Evolutionary conservation across 2,329 filamentous ascomycete species (phyloP), one percentile per base, ranked within the genome.

Genomic region (Stenocarpella maydis): DNA sequence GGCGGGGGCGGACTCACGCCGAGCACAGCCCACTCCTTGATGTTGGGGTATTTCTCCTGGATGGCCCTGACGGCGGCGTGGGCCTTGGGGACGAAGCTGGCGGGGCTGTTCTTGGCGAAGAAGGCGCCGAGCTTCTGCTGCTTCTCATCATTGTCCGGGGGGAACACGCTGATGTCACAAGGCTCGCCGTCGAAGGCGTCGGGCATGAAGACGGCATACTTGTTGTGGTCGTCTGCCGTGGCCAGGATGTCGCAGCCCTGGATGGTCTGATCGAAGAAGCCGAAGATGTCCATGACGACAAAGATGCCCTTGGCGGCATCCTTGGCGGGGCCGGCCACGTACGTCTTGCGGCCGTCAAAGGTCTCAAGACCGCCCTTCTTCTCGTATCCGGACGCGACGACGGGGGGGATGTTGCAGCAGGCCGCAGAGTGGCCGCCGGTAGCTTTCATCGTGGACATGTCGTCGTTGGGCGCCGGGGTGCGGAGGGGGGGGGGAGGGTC

Each of bases 181-280:
- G 93, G 91, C 73, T 88, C 85, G 78, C 93, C 94, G 71, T 92
- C 87, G 83, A 97, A 97, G 86, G 93, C 95, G 82, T 98, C 95
- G 34, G 95, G 95, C 72, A 98, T 95, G 81, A 95, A 94, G 74
- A 97, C 92, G 74, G 90, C 90, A 84, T 97, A 96, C 76, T 92
- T 88, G 78, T 83, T 87, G 80, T 82, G 86, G 79, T 82, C 77
- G 75, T 87, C 84, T 71, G 84, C 82, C 54, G 81, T 82, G 53
- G 88, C 84, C 28, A 91, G 82, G 74, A 88, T 92, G 75, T 93
- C 91, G 72, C 89, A 89, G 28, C 90, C 91, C 78, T 92, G 90
- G 14, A 92, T 72, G 3, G 90, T 90, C 80, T 93, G 91, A 28
- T 88, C 86, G 76, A 87, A 91, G 85, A 90, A 90, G 74, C 90